These are phyloP conservation scores for Camelina laxa DNA, from an alignment of 345 rosid species.

Conservation along the genomic window DNA sequence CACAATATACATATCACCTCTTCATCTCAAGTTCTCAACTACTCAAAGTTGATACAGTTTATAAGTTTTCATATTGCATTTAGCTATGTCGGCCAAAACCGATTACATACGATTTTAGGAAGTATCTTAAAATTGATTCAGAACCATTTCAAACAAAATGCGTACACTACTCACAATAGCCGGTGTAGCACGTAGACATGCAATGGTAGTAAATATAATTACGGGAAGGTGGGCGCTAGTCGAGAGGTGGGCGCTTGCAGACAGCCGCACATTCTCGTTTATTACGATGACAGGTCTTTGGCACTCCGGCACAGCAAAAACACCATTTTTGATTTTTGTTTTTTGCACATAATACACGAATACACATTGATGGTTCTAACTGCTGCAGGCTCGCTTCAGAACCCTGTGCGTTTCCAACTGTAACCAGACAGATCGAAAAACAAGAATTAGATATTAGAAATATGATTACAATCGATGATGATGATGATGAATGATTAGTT, in stretches of 20 bases:
- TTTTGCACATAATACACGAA: background rate
- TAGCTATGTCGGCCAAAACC: background rate
- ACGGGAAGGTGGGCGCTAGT: background rate
- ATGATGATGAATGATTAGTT: background rate
- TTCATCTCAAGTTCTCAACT: background rate
- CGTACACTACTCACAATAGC: no score
- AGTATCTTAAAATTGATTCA: background rate
- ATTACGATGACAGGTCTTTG: background rate
- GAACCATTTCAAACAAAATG: background rate
- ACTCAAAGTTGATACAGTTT: background rate
- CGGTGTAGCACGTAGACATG: background rate
- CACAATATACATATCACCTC: background rate
- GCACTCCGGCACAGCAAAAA: background rate
- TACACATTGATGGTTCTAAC: background rate
- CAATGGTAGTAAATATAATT: slow-evolving; percentile 3
- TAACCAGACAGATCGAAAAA: no score
- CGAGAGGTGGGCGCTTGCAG: background rate
- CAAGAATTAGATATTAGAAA: background rate
- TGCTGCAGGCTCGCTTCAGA: background rate
- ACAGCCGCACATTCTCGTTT: slow-evolving; percentile 5
- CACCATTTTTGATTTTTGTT: background rate
- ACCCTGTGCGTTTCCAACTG: slow-evolving; percentile 11
- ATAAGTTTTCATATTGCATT: background rate
- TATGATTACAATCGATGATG: background rate
- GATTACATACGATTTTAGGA: background rate